phyloP scores from a whole-genome alignment of 2,329 filamentous ascomycete genomes.

The Alternaria atra region DNA sequence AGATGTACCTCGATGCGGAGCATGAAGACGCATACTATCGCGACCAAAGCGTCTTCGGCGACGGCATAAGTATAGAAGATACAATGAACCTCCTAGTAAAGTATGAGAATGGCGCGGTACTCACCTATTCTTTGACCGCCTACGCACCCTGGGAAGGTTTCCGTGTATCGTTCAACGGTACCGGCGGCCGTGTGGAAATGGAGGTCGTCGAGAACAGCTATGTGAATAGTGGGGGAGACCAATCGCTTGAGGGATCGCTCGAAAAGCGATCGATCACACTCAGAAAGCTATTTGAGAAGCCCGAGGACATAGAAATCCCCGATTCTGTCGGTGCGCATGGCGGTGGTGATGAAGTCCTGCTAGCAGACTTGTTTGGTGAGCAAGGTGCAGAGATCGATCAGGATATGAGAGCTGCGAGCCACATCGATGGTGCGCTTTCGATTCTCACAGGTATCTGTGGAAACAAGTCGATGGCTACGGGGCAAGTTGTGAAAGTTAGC shows the following conservation, averaged over 20 bases:
- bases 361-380: constrained; percentile 67
- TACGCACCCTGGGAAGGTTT: constrained; percentile 72
- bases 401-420: constrained; percentile 65
- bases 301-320: constrained; percentile 63
- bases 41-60: constrained; percentile 69
- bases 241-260: constrained; percentile 63
- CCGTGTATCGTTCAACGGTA: constrained; percentile 67
- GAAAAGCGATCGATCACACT: constrained; percentile 61
- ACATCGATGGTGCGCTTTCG: constrained; percentile 67
- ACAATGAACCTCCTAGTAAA: constrained; percentile 69
- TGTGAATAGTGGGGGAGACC: constrained; percentile 66
- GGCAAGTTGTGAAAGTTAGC: constrained; percentile 65
- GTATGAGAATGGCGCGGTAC: constrained; percentile 64
- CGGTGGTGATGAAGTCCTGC: constrained; percentile 66
- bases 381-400: constrained; percentile 56
- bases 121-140: constrained; percentile 68
- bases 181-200: constrained; percentile 66
- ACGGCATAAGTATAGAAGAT: constrained; percentile 72
- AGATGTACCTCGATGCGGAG: constrained; percentile 69
- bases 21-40: constrained; percentile 70
- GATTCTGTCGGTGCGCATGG: constrained; percentile 66
- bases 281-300: constrained; percentile 65
- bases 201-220: constrained; percentile 71
- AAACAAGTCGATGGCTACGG: constrained; percentile 66
- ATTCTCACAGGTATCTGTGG: constrained; percentile 69